Percentiles rank a stretch among this genome's conserved stretches.
Evolutionary conservation across 2,329 filamentous ascomycete genomes (phyloP).

Genomic region (Hypoxylon sp.): DNA sequence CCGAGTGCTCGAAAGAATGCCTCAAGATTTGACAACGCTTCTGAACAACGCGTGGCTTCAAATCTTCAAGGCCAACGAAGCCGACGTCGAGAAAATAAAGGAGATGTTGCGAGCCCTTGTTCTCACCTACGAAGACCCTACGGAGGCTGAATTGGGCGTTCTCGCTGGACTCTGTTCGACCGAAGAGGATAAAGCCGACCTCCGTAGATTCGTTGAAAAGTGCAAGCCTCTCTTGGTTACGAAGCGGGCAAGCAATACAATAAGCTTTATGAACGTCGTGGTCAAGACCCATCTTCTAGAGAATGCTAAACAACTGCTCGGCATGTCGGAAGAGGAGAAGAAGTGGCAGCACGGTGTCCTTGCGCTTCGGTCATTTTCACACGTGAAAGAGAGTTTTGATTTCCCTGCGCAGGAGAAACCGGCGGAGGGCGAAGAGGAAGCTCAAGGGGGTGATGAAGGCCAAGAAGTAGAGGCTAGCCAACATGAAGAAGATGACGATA

Average conservation of each 20-base stretch:
- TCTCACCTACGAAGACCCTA: slow-evolving; percentile 59
- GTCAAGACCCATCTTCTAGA: slow-evolving; percentile 58
- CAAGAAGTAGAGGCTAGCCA: slow-evolving; percentile 31
- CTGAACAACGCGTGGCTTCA: slow-evolving; percentile 57
- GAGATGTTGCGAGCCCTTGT: slow-evolving; percentile 59
- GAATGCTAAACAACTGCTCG: slow-evolving; percentile 54
- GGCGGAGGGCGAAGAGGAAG: slow-evolving; percentile 30
- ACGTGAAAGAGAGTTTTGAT: slow-evolving; percentile 54
- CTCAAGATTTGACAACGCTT: slow-evolving; percentile 56
- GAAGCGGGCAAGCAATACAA: slow-evolving; percentile 44
- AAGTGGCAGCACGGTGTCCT: slow-evolving; percentile 60
- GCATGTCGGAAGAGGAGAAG: slow-evolving; percentile 56
- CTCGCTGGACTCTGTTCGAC: slow-evolving; percentile 54
- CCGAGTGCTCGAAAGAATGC: slow-evolving; percentile 56
- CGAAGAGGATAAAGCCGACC: slow-evolving; percentile 52
- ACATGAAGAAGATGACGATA: slow-evolving; percentile 30
- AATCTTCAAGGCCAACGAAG: slow-evolving; percentile 53
- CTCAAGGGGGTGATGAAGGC: slow-evolving; percentile 12
- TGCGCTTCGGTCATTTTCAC: slow-evolving; percentile 55
- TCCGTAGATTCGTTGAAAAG: slow-evolving; percentile 54
- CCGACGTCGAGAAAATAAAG: slow-evolving; percentile 56
- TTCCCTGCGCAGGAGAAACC: slow-evolving; percentile 46
- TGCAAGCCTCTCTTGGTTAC: slow-evolving; percentile 55
- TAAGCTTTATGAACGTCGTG: slow-evolving; percentile 53
- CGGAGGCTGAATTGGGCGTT: slow-evolving; percentile 55